Evolutionary conservation across 1,284 basidiomycete genomes (phyloP).

Genomic region (Somion occarium): DNA sequence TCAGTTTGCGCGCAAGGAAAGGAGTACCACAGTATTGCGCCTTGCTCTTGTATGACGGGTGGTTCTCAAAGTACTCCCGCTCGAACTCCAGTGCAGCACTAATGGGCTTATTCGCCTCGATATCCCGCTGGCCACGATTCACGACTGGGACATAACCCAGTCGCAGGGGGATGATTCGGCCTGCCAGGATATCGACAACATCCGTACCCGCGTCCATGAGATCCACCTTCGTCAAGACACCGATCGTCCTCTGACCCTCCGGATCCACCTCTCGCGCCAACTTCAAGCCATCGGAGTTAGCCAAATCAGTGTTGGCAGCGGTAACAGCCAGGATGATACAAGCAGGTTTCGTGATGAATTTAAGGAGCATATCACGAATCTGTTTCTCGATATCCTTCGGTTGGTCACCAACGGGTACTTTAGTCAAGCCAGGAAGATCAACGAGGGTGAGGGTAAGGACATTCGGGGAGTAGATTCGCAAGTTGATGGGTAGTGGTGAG

Average conservation of each 20-base stretch:
- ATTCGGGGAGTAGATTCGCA: constrained; percentile 95
- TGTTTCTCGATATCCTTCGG: constrained; percentile 97
- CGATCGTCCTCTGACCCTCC: constrained; percentile 93
- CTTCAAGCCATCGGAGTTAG: constrained; percentile 97
- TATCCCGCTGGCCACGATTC: constrained; percentile 96
- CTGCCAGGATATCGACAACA: constrained; percentile 97
- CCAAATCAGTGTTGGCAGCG: constrained; percentile 94
- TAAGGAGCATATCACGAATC: constrained; percentile 94
- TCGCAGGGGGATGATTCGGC: constrained; percentile 91
- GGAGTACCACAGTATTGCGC: constrained; percentile 96
- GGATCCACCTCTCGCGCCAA: constrained; percentile 96
- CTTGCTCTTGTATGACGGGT: constrained; percentile 89
- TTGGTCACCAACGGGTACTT: constrained; percentile 97
- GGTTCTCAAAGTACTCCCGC: constrained; percentile 90
- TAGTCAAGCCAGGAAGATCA: constrained; percentile 94
- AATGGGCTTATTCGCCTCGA: constrained; percentile 86
- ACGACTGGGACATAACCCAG: constrained; percentile 97
- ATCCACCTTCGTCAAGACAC: constrained; percentile 97
- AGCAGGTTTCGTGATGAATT: constrained; percentile 91
- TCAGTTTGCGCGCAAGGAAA: constrained; percentile 95
- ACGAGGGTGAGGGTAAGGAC: constrained; percentile 96
- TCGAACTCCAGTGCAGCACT: constrained; percentile 84
- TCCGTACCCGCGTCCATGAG: constrained; percentile 98
- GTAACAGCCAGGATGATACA: constrained; percentile 95
- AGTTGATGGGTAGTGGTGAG: constrained; percentile 93